Conservation (phyloP, 2,329 filamentous ascomycete species). For the Colletotrichum sp. region DNA sequence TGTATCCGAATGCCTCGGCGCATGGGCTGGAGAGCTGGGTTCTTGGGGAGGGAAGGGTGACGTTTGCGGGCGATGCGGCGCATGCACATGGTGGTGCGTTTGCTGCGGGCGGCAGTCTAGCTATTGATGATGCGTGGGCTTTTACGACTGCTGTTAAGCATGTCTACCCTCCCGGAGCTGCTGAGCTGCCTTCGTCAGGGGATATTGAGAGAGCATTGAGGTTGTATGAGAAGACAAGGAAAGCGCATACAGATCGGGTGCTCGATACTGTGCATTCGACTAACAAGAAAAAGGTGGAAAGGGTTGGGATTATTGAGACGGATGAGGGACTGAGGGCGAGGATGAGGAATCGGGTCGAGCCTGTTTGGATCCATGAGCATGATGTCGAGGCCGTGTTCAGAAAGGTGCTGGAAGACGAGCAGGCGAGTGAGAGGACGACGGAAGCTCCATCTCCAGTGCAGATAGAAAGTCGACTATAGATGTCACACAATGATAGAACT, state of each 20-base stretch:
- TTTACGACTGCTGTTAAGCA: constrained; percentile 43
- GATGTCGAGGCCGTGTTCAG: constrained; percentile 45
- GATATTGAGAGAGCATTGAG: constrained; percentile 34
- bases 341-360: constrained; percentile 40
- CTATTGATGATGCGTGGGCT: constrained; percentile 47
- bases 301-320: constrained; percentile 30
- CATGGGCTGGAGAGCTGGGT: constrained; percentile 46
- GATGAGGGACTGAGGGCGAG: constrained; percentile 40
- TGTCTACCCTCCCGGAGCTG: constrained; percentile 28
- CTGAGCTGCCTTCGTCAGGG: background rate
- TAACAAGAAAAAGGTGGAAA: constrained; percentile 31
- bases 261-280: constrained; percentile 36
- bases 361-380: constrained; percentile 51
- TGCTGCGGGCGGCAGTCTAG: constrained; percentile 43
- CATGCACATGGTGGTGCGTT: constrained; percentile 47
- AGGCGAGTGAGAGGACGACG: background rate
- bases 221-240: constrained; percentile 48
- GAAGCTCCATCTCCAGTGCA: background rate
- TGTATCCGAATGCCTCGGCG: constrained; percentile 49
- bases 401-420: background rate
- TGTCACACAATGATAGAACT: background rate
- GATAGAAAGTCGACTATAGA: constrained; percentile 7
- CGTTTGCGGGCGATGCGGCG: constrained; percentile 43
- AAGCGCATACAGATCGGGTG: constrained; percentile 44
- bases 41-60: constrained; percentile 37